phyloP scores from a whole-genome alignment of 768 basidiomycete species.

The Lentinula lateritia region DNA sequence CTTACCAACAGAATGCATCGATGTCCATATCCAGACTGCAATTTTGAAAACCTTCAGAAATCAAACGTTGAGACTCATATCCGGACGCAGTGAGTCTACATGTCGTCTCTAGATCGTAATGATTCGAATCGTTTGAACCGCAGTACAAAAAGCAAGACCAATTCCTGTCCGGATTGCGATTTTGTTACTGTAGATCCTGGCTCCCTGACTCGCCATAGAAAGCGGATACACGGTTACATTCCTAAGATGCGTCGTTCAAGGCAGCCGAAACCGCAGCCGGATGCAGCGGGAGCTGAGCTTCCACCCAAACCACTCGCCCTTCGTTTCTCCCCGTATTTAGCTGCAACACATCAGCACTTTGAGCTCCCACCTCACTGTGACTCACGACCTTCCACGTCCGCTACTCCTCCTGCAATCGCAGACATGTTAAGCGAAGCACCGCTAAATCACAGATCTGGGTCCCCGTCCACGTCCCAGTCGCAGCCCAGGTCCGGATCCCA shows the following conservation, averaged over 20 bases:
- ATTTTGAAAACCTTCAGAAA: constrained; percentile 14
- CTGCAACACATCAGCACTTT: neutral
- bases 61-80: constrained; percentile 18
- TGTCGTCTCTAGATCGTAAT: neutral
- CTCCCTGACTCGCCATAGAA: constrained; percentile 18
- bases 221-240: constrained; percentile 12
- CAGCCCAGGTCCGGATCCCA: neutral
- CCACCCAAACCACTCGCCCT: neutral
- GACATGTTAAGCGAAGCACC: neutral
- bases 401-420: neutral
- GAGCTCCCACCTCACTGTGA: neutral
- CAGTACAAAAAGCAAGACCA: constrained; percentile 10
- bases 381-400: neutral
- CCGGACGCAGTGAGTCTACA: constrained; percentile 19
- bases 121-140: neutral
- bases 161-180: constrained; percentile 12
- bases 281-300: neutral
- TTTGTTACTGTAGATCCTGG: constrained; percentile 18
- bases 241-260: constrained; percentile 10
- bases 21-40: constrained; percentile 15
- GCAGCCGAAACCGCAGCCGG: constrained; percentile 1
- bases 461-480: neutral
- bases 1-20: constrained; percentile 12
- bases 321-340: neutral
- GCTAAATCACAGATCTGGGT: neutral